Base-by-base conservation (phyloP, 2,329 filamentous ascomycete genomes). In the Macrophomina phaseolina region DNA sequence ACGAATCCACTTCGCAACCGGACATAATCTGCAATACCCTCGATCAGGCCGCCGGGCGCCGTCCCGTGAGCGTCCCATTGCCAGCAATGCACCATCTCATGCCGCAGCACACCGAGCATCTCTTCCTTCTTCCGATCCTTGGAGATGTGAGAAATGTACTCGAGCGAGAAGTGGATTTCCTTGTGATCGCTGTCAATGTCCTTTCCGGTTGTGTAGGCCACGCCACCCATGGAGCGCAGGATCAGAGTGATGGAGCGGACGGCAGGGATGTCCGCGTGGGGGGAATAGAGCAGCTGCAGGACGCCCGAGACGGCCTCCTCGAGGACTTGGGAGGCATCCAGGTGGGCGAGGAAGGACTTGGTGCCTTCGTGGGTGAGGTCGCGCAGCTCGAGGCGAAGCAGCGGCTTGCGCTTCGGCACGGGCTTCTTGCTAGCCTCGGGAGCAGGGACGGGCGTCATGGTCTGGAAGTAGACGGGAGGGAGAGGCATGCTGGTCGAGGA, bases 41-140 rank as follows among this genome's bases (percentile, higher is more conserved):
- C 94, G 66, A 97, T 90, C 55, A 98, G 79, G 0, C 95, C 95
- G 0, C 90, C 90, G 2, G 81, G 78, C 51, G 88, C 81, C 4
- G 79, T 80, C 0, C 81, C 82, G 9, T 78, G 81, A 1, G 84
- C 90, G 72, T 92, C 90, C 79, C 92, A 91, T 78, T 98, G 94
- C 80, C 91, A 96, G 80, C 93, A 97, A 81, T 98, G 95, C 14
- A 98, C 94, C 69, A 97, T 89, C 80, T 98, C 94, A 76, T 98
- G 94, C 1, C 91, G 90, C 23, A 98, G 78, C 0, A 98, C 93
- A 48, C 95, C 95, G 18, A 87, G 81, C 67, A 97, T 88, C 80
- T 98, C 93, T 46, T 84, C 78, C 69, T 73, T 78, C 45, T 68
- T 71, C 14, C 77, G 71, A 4, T 71, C 68, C 23, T 75, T 73